Evolutionary conservation across 2,329 filamentous ascomycete species (phyloP).

Genomic region (Venturia aucupariae): DNA sequence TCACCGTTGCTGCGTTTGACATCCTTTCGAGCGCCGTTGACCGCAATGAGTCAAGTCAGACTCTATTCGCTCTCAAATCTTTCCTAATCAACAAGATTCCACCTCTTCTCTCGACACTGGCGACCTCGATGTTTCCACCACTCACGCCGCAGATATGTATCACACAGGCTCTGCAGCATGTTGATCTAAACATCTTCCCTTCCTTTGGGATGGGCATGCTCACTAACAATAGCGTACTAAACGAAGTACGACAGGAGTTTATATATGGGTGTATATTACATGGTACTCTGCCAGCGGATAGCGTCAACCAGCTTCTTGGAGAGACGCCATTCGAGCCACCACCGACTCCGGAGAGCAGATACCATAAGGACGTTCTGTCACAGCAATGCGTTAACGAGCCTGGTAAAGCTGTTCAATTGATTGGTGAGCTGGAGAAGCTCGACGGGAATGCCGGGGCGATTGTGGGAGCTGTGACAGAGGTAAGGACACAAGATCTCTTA

Average conservation of each 20-base stretch:
- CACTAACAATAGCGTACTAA: constrained; percentile 45
- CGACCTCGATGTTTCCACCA: constrained; percentile 46
- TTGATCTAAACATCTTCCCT: constrained; percentile 55
- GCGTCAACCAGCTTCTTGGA: constrained; percentile 70
- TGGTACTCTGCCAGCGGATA: constrained; percentile 67
- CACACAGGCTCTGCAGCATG: constrained; percentile 53
- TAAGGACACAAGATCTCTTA: constrained; percentile 18
- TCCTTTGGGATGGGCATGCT: constrained; percentile 48
- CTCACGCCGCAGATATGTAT: constrained; percentile 55
- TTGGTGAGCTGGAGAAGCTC: constrained; percentile 78
- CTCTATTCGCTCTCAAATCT: constrained; percentile 67
- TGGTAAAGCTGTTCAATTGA: constrained; percentile 63
- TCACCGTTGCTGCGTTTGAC: constrained; percentile 84
- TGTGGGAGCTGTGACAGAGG: constrained; percentile 53
- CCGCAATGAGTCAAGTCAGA: constrained; percentile 50
- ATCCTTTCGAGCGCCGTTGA: constrained; percentile 80
- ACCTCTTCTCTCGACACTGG: constrained; percentile 48
- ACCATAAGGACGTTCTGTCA: constrained; percentile 69
- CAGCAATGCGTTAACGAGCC: constrained; percentile 68
- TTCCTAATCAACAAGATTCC: constrained; percentile 74
- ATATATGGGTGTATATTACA: constrained; percentile 86
- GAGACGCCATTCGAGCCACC: constrained; percentile 75
- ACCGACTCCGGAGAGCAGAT: constrained; percentile 58
- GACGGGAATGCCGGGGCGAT: constrained; percentile 87
- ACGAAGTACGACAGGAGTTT: constrained; percentile 69